These are phyloP conservation scores for Monosporascus sp. DNA, from an alignment of 2,329 filamentous ascomycete species.

Conservation along the genomic window DNA sequence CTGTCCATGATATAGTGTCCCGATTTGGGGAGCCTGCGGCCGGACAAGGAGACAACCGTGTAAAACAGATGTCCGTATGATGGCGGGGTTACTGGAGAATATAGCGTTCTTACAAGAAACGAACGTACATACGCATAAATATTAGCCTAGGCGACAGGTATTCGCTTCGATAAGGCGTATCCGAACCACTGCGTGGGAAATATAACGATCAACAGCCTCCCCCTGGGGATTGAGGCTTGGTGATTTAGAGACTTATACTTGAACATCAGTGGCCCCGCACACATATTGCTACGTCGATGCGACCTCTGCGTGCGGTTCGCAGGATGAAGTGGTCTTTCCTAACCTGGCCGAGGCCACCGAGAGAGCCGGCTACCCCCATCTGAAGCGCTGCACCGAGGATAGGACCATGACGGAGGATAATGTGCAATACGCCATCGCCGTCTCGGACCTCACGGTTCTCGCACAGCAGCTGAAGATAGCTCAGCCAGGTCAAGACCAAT, in stretches of 20 bases:
- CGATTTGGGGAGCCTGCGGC: too few species aligned
- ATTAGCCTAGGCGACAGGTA: background rate
- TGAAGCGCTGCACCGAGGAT: background rate
- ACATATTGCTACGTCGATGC: constrained; percentile 3
- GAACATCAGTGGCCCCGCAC: background rate
- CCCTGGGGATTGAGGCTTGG: background rate
- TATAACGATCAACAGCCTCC: background rate
- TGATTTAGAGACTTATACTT: background rate
- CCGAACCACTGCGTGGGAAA: constrained; percentile 2
- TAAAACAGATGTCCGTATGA: too few species aligned
- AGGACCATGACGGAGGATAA: background rate
- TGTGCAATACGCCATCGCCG: background rate
- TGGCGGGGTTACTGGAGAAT: too few species aligned
- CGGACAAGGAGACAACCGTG: too few species aligned
- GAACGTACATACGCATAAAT: too few species aligned
- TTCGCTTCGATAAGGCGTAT: background rate
- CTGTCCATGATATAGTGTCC: too few species aligned
- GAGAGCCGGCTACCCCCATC: background rate
- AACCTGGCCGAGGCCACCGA: background rate
- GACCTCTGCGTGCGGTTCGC: background rate
- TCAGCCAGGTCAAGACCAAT: too few species aligned
- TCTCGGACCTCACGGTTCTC: too few species aligned
- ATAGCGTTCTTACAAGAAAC: too few species aligned
- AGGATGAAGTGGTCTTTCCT: background rate
- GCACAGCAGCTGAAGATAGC: too few species aligned